Evolutionary conservation across 2,329 filamentous ascomycete genomes (phyloP).

Genomic region (Escovopsis sp.): DNA sequence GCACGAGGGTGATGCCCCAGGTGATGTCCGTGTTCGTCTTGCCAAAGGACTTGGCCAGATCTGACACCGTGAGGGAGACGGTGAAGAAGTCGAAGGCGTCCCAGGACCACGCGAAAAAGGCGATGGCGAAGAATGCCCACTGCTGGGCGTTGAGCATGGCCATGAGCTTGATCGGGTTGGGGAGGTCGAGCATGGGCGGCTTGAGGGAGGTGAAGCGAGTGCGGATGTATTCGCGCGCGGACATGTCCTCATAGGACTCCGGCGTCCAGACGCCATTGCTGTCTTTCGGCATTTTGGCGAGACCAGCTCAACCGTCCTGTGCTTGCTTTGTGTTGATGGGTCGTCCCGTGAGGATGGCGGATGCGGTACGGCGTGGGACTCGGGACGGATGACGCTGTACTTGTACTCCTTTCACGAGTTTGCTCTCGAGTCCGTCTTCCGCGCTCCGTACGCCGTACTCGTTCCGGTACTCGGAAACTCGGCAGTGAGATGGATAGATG

Average conservation of each 20-base stretch:
- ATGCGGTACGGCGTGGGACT: too few relatives aligned
- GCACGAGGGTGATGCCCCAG: slow-evolving; percentile 47
- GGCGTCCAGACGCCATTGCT: slow-evolving; percentile 15
- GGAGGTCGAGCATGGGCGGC: slow-evolving; percentile 37
- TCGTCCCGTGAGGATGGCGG: not conserved
- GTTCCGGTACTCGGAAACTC: too few relatives aligned
- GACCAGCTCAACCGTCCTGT: not conserved
- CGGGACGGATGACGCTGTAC: too few relatives aligned
- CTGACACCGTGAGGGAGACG: slow-evolving; percentile 41
- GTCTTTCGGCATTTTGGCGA: slow-evolving; percentile 5
- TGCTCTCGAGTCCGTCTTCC: too few relatives aligned
- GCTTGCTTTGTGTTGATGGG: too few relatives aligned
- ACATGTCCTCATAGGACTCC: slow-evolving; percentile 34
- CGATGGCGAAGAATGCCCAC: slow-evolving; percentile 40
- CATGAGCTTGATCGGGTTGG: slow-evolving; percentile 36
- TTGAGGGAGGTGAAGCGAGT: slow-evolving; percentile 41
- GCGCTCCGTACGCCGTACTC: too few relatives aligned
- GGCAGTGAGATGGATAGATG: too few relatives aligned
- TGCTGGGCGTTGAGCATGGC: slow-evolving; percentile 32
- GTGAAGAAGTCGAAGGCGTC: slow-evolving; percentile 54
- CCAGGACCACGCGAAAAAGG: slow-evolving; percentile 43
- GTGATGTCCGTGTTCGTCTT: slow-evolving; percentile 42
- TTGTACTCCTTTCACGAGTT: too few relatives aligned
- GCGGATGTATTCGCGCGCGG: slow-evolving; percentile 27
- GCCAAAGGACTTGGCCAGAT: slow-evolving; percentile 36